These are phyloP conservation scores for Metschnikowia kunwiensis DNA, from an alignment of 805 yeast species.

Conservation along the genomic window DNA sequence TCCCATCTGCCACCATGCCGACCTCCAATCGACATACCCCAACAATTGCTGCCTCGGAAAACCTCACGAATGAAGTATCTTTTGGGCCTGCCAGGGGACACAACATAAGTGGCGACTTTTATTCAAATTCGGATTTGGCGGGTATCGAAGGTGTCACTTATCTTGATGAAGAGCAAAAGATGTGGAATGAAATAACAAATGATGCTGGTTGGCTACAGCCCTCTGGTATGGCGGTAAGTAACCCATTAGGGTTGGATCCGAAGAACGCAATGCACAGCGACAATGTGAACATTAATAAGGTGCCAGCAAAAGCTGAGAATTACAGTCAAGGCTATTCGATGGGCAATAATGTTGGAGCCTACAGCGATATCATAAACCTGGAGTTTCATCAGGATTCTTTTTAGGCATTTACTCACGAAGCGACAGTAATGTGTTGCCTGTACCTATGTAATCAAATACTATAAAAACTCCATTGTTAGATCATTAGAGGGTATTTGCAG, in stretches of 20 bases:
- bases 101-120: slow-evolving; percentile 26
- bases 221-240: slow-evolving; percentile 10
- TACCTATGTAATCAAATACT: no score
- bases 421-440: no score
- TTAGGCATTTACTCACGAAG: no score
- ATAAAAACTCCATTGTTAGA: slow-evolving; percentile 28
- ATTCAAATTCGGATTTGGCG: slow-evolving; percentile 34
- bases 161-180: slow-evolving; percentile 43
- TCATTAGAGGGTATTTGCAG: slow-evolving; percentile 23
- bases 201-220: slow-evolving; percentile 70
- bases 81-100: slow-evolving; percentile 3
- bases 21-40: slow-evolving; percentile 20
- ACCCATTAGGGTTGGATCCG: slow-evolving; percentile 5
- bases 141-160: slow-evolving; percentile 44
- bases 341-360: slow-evolving; percentile 26
- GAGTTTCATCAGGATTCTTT: slow-evolving; percentile 20
- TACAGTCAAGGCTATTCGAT: slow-evolving; percentile 11
- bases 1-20: slow-evolving; percentile 19
- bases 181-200: slow-evolving; percentile 76
- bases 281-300: slow-evolving; percentile 1
- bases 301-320: neutral
- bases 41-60: slow-evolving; percentile 19
- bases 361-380: slow-evolving; percentile 37
- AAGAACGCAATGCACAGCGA: slow-evolving; percentile 7
- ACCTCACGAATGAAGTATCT: slow-evolving; percentile 18